Conservation (phyloP, 2,329 filamentous ascomycete genomes). For the Fusarium veterinarium region DNA sequence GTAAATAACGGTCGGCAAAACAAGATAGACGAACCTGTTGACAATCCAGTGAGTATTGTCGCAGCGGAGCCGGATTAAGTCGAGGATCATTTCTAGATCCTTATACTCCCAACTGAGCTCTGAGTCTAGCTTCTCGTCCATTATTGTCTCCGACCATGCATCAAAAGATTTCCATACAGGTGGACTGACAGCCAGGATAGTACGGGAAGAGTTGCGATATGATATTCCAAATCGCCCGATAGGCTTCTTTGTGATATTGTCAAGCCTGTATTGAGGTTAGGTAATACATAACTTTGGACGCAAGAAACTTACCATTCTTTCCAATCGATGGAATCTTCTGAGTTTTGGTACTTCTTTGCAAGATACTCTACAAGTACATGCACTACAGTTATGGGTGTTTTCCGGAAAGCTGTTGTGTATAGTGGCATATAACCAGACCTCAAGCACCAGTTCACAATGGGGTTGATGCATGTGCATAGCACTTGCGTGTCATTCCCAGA, state of each 20-base stretch:
- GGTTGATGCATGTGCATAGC: neutral
- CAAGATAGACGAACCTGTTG: constrained; percentile 1
- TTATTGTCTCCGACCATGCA: neutral
- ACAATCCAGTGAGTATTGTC: neutral
- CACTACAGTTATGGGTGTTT: neutral
- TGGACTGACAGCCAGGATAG: neutral
- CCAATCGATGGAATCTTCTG: constrained; percentile 8
- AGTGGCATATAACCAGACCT: neutral
- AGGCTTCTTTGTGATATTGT: neutral
- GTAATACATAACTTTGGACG: neutral
- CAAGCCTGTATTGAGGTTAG: neutral
- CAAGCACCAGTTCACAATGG: constrained; percentile 12
- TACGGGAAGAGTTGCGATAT: neutral
- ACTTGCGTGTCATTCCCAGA: no score
- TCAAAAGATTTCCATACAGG: neutral
- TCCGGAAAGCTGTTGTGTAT: neutral
- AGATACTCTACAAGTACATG: neutral
- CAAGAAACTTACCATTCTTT: constrained; percentile 4
- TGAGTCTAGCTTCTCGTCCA: constrained; percentile 1
- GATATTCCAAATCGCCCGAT: neutral
- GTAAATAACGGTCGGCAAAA: neutral
- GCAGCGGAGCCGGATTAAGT: neutral
- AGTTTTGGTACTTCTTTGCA: neutral
- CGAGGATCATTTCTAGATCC: neutral
- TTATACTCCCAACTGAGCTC: neutral